A percentile compares a stretch with the other conserved stretches of the same genome.
These are phyloP conservation scores for Aspergillus mulundensis DNA, from an alignment of 495 filamentous ascomycete species.

Conservation along the genomic window DNA sequence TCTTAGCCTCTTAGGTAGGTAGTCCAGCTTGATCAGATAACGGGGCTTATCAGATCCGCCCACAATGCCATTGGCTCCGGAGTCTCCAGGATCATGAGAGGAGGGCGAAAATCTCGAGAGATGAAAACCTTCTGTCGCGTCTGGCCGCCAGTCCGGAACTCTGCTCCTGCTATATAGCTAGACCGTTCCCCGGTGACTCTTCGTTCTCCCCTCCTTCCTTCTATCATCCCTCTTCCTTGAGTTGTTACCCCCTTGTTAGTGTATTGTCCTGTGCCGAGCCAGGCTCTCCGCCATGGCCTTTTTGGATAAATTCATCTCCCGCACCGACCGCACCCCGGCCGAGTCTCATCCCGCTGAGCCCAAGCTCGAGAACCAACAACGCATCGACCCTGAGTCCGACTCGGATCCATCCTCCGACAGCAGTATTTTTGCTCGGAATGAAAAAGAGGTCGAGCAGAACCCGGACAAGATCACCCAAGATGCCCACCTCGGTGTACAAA, in stretches of 20 bases:
- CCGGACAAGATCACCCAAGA: conserved; percentile 26
- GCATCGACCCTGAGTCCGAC: background rate
- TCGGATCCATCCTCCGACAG: conserved; percentile 7
- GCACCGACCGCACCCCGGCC: conserved; percentile 8
- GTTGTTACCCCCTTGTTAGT: too few species aligned
- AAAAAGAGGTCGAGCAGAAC: conserved; percentile 27
- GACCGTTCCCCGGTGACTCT: too few species aligned
- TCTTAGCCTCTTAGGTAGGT: too few species aligned
- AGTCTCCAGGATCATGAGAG: background rate
- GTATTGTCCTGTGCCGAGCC: background rate
- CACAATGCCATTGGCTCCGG: background rate
- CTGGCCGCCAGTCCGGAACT: too few species aligned
- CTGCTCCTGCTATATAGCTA: too few species aligned
- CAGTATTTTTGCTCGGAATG: conserved; percentile 19
- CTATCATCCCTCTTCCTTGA: too few species aligned
- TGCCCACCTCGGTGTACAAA: conserved; percentile 38
- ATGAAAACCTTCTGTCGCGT: background rate
- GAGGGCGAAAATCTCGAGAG: too few species aligned
- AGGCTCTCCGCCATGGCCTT: background rate
- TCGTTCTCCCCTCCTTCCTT: too few species aligned
- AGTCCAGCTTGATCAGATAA: background rate
- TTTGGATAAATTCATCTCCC: conserved; percentile 1
- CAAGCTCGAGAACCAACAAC: background rate
- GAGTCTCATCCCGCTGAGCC: background rate
- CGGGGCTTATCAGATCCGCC: background rate